Percentiles rank a stretch among this genome's conserved stretches.
phyloP scores from a whole-genome alignment of 495 filamentous ascomycete genomes.

The Chaetomidium leptoderma region DNA sequence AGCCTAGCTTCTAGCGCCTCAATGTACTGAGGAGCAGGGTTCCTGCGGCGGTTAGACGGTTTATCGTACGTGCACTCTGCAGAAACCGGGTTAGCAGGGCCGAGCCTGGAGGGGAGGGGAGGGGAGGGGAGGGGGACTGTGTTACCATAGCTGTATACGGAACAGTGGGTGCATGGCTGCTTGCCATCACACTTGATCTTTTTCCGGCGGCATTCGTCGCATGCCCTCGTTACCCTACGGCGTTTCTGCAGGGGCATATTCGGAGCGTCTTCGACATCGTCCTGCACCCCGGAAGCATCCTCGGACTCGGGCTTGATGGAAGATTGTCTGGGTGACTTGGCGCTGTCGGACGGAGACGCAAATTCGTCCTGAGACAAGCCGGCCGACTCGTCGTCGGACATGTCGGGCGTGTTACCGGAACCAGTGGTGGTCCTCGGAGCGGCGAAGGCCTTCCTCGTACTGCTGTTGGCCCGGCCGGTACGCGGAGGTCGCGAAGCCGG shows the following conservation, averaged over 20 bases:
- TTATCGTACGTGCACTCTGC: conserved; percentile 97
- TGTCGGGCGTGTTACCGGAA: conserved; percentile 24
- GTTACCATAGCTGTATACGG: conserved; percentile 96
- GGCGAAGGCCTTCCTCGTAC: conserved; percentile 19
- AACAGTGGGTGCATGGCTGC: conserved; percentile 96
- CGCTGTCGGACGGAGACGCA: conserved; percentile 32
- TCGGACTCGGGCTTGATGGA: conserved; percentile 30
- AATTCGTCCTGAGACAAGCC: conserved; percentile 33
- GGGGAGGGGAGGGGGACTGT: conserved; percentile 11
- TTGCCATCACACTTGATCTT: conserved; percentile 99
- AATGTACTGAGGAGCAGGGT: conserved; percentile 91
- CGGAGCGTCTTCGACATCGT: conserved; percentile 25
- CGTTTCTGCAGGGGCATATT: conserved; percentile 73
- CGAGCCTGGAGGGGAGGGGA: background rate
- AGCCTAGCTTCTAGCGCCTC: conserved; percentile 83
- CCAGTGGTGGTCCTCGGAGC: conserved; percentile 10
- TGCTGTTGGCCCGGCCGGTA: conserved; percentile 19
- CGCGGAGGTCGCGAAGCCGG: conserved; percentile 26
- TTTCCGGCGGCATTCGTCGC: conserved; percentile 94
- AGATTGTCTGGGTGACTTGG: conserved; percentile 21
- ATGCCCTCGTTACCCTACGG: conserved; percentile 82
- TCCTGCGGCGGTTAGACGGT: conserved; percentile 90
- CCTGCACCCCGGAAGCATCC: conserved; percentile 18
- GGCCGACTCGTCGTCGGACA: conserved; percentile 37
- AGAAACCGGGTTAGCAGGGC: conserved; percentile 33